phyloP scores from a whole-genome alignment of 1,139 yeast genomes.

The Oligophagozyma castellii region DNA sequence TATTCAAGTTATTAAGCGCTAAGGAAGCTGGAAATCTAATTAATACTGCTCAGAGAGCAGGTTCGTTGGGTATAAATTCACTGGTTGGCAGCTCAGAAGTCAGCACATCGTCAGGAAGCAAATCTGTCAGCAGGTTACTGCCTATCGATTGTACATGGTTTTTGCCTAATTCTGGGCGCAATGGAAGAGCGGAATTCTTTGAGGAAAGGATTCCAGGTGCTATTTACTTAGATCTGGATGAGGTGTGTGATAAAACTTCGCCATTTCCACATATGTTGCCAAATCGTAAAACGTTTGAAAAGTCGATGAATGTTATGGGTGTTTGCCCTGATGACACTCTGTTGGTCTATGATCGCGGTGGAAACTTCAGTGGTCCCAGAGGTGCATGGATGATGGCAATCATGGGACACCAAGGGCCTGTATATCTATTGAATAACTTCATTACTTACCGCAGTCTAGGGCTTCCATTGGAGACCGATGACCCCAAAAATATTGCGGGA shows the following conservation, averaged over 20 bases:
- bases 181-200: slow-evolving; percentile 44
- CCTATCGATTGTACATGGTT: slow-evolving; percentile 90
- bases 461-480: slow-evolving; percentile 28
- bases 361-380: slow-evolving; percentile 79
- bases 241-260: slow-evolving; percentile 40
- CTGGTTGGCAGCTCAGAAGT: no score
- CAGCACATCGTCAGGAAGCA: no score
- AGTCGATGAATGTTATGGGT: slow-evolving; percentile 34
- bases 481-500: slow-evolving; percentile 39
- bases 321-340: slow-evolving; percentile 37
- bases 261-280: slow-evolving; percentile 90
- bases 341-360: slow-evolving; percentile 76
- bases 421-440: slow-evolving; percentile 58
- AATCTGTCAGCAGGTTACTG: slow-evolving; percentile 30
- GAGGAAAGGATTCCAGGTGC: slow-evolving; percentile 51
- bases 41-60: background rate
- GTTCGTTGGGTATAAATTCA: no score
- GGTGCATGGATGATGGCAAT: slow-evolving; percentile 80
- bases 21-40: no score
- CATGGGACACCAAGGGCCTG: slow-evolving; percentile 60
- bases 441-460: slow-evolving; percentile 34
- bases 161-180: slow-evolving; percentile 58
- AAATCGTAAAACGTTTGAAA: slow-evolving; percentile 36
- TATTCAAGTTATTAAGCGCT: no score
- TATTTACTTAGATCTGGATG: slow-evolving; percentile 71